Conservation (phyloP, 495 filamentous ascomycete species). For the Penicillium ochrochloron region DNA sequence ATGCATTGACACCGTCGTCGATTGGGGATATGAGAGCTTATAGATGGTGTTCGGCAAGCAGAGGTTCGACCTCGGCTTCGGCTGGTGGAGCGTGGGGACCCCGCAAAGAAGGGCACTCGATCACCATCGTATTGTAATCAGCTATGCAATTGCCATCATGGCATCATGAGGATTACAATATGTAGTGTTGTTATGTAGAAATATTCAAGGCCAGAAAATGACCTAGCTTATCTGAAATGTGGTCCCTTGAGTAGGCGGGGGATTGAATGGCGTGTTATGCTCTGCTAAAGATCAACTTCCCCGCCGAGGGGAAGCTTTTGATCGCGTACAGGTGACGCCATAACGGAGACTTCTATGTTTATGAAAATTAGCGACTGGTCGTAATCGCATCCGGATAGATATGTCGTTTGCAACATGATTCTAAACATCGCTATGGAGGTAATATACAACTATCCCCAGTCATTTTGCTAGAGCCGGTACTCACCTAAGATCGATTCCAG, state of each 20-base stretch:
- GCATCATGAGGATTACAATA: neutral
- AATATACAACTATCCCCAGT: too few species aligned
- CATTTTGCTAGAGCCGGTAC: too few species aligned
- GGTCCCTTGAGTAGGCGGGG: neutral
- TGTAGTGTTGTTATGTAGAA: neutral
- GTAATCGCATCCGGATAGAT: too few species aligned
- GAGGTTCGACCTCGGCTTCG: constrained; percentile 8
- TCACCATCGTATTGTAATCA: neutral
- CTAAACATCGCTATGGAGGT: too few species aligned
- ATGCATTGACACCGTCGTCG: too few species aligned
- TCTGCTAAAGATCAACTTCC: neutral
- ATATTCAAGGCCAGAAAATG: neutral
- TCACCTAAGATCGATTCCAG: too few species aligned
- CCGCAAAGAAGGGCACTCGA: neutral
- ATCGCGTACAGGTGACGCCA: neutral
- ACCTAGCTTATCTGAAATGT: neutral
- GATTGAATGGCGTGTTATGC: neutral
- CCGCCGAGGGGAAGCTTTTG: neutral
- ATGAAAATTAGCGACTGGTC: too few species aligned
- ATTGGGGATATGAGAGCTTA: neutral
- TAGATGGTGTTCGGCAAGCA: constrained; percentile 2
- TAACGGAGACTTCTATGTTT: neutral
- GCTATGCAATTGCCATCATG: neutral
- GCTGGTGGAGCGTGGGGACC: neutral
- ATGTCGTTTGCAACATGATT: too few species aligned